Base-by-base conservation (phyloP, 352 stramenopile genomes). In the Albugo laibachii region DNA sequence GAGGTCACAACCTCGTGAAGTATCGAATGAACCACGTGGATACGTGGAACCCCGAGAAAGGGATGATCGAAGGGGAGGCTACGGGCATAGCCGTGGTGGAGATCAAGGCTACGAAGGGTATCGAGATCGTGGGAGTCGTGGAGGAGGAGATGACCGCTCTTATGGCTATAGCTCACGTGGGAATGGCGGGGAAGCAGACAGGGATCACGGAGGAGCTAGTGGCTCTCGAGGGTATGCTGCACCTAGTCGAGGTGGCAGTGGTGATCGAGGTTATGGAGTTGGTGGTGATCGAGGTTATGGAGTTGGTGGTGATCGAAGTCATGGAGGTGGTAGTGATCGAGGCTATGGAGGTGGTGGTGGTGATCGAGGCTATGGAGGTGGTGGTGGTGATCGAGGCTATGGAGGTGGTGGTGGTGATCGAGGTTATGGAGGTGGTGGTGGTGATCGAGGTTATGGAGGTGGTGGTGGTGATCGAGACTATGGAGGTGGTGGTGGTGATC, bases 111-210 rank as follows among this genome's bases (percentile, higher is more conserved):
- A 60, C 46, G 56, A 71, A 41, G 56, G 62, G 16, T 50, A 59
- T 43, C 16, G 38, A 10, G 38, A 24, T 43, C 16, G 38, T 8
- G 38, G 42, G 44, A 48, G 10, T 13, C 19, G 48, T 27, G 44
- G 50, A 8, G 53, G 59, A 5, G 66, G 51, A 41, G 40, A 54
- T 2, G 50, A 46, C 5, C 38, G 41, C 24, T 10, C 48, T 14
- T 40, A 48, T 5, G 61, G 61, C 6, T 75, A 79, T 47, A 58
- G 59, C 37, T 61, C 58, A n/a, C 51, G 55, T 16, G 47, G 51
- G 1, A 50, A 49, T 16, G 44, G 52, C 27, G 40, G 51, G 18
- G 48, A 55, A 6, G 36, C 55, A 31, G 49, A 53, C 13, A 59
- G 64, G 12, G 58, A 57, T 5, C 47, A 53, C 3, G 24, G 24